Base-by-base conservation (phyloP, 768 basidiomycete genomes). In the Xanthoconium purpureum region DNA sequence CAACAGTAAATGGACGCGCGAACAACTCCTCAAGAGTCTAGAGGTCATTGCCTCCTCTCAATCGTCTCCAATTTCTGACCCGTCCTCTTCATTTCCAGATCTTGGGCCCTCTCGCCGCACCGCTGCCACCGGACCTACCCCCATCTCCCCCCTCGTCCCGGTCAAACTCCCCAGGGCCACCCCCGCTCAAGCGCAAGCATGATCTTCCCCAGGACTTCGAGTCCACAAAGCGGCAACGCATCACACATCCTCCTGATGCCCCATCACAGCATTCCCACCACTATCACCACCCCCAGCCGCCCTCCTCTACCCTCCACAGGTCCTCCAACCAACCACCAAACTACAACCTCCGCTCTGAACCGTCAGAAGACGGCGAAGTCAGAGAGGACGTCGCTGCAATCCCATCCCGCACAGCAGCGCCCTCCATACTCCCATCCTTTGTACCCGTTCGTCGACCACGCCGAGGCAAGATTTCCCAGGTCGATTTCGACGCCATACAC, bases 391-490 rank as follows among this genome's bases (percentile, higher is more conserved):
- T 66, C 17, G 59, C 49, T 13, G 52, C 63, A 44, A 17, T 68
- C 43, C 44, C 63, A n/a, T 35, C 61, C 52, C 66, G 58, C 35
- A 56, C 65, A 46, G 56, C 68, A 46, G 67, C 67, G 39, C 68
- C 63, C 64, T 64, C 70, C 57, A 72, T 64, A 63, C 63, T 71
- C 67, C 71, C 67, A 14, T 63, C 63, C 32, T 66, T 63, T 59
- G 79, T 84, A 18, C 88, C 87, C 56, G 79, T 88, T 56, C 81
- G 85, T 47, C 78, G 87, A 13, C 87, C 87, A 8, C 83, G 84
- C 65, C 83, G 84, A 48, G 84, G 87, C 58, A 78, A 78, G 66
- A 73, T 77, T 39, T 66, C 74, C 32, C 60, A 58, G 5, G 70
- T 75, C 38, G 78, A 84, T 63, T 84, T 78, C 66, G 83, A 88